These are phyloP conservation scores for Pichia eremophila DNA, from an alignment of 805 yeast species.

Conservation along the genomic window DNA sequence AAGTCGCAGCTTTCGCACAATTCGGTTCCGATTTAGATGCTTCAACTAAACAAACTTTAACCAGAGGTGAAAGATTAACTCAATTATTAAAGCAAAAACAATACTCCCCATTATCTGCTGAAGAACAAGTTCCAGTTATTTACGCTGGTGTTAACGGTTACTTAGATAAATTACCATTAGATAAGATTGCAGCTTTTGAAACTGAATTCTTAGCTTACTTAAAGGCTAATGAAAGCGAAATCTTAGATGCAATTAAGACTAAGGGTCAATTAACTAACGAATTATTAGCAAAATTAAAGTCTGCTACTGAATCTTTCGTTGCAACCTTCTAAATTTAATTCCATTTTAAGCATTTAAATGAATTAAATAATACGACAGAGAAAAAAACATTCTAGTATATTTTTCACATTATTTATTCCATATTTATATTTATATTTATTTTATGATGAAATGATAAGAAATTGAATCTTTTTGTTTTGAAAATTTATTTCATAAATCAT, in stretches of 20 bases:
- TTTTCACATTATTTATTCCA: constrained; percentile 12
- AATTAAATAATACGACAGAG: neutral
- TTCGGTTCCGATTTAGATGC: constrained; percentile 99
- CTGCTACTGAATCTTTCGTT: constrained; percentile 87
- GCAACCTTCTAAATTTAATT: constrained; percentile 59
- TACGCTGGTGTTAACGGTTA: constrained; percentile 99
- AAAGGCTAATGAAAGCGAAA: constrained; percentile 79
- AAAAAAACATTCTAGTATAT: constrained; percentile 4
- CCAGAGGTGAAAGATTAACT: constrained; percentile 99
- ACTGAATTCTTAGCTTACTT: constrained; percentile 84
- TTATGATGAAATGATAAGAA: constrained; percentile 15
- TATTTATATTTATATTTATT: constrained; percentile 13
- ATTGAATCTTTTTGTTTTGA: constrained; percentile 4
- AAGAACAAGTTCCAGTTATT: constrained; percentile 97
- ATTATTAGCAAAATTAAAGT: constrained; percentile 74
- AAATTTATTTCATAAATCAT: neutral
- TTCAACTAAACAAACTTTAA: constrained; percentile 96
- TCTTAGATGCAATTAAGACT: constrained; percentile 75
- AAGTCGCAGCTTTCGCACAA: constrained; percentile 99
- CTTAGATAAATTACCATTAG: constrained; percentile 80
- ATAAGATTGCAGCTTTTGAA: constrained; percentile 87
- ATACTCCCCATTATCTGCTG: constrained; percentile 94
- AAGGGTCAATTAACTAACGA: constrained; percentile 90
- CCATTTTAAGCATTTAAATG: neutral
- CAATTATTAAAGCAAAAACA: constrained; percentile 98